Evolutionary conservation across 352 stramenopile species (phyloP).

Genomic region (Pythium apleroticum): DNA sequence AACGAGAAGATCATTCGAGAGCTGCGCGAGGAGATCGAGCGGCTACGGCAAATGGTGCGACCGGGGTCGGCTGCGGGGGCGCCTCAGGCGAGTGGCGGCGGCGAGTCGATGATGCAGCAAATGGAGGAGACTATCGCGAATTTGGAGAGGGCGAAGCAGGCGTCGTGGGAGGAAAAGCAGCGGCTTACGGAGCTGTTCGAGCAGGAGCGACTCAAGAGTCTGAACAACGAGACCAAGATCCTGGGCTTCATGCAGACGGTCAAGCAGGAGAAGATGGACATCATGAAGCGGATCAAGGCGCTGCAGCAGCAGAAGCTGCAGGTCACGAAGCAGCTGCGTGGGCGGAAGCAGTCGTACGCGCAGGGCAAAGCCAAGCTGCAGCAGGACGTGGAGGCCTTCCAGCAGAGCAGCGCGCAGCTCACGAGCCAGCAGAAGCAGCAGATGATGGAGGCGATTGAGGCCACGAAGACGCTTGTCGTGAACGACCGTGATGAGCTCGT

Average conservation of each 20-base stretch:
- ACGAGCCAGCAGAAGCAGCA: slow-evolving; percentile 46
- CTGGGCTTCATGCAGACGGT: slow-evolving; percentile 88
- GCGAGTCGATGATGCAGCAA: slow-evolving; percentile 49
- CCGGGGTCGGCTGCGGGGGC: slow-evolving; percentile 27
- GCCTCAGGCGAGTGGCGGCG: slow-evolving; percentile 26
- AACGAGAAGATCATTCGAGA: slow-evolving; percentile 92
- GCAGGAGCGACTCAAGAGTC: slow-evolving; percentile 83
- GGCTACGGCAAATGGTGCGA: slow-evolving; percentile 85
- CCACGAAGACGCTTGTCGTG: slow-evolving; percentile 56
- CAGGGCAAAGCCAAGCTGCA: slow-evolving; percentile 73
- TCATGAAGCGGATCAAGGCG: slow-evolving; percentile 87
- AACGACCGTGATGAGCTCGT: slow-evolving; percentile 57
- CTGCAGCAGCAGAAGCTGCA: slow-evolving; percentile 82
- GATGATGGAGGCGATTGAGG: slow-evolving; percentile 66
- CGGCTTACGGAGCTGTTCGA: slow-evolving; percentile 81
- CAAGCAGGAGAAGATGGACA: slow-evolving; percentile 90
- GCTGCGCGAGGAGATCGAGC: slow-evolving; percentile 91
- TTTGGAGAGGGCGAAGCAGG: slow-evolving; percentile 84
- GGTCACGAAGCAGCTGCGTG: slow-evolving; percentile 70
- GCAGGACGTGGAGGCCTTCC: slow-evolving; percentile 74
- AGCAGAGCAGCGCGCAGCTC: slow-evolving; percentile 45
- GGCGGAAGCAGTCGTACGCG: slow-evolving; percentile 73
- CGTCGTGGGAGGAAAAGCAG: slow-evolving; percentile 91
- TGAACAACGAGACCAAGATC: slow-evolving; percentile 83
- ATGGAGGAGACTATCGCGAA: slow-evolving; percentile 89